Evolutionary conservation across 2,329 filamentous ascomycete genomes (phyloP).

Genomic region (Colletotrichum eleusines): DNA sequence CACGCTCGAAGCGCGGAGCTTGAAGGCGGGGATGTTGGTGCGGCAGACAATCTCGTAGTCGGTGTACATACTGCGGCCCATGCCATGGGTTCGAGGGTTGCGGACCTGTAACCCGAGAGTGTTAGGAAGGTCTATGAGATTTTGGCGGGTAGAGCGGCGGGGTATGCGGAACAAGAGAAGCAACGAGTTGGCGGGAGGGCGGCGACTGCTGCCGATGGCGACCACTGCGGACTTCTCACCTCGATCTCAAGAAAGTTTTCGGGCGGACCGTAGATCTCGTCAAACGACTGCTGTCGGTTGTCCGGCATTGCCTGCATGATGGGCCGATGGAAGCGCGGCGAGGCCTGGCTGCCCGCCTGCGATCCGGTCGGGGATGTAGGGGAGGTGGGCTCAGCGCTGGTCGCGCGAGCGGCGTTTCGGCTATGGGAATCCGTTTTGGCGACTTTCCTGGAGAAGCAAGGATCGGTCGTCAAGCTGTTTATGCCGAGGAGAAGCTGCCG

Average conservation of each 20-base stretch:
- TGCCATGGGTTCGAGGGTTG: conserved; percentile 93
- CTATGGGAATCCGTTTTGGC: conserved; percentile 59
- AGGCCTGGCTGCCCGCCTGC: conserved; percentile 43
- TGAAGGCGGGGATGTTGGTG: conserved; percentile 99
- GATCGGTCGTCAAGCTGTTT: background rate
- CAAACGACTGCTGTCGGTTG: conserved; percentile 91
- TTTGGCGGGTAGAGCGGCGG: background rate
- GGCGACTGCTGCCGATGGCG: background rate
- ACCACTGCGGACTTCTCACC: conserved; percentile 61
- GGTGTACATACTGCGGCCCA: conserved; percentile 96
- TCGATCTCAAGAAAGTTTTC: conserved; percentile 99
- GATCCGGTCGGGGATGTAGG: conserved; percentile 44
- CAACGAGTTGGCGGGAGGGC: conserved; percentile 3
- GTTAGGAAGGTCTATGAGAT: conserved; percentile 5
- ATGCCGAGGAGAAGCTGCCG: background rate
- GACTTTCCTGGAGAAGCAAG: conserved; percentile 43
- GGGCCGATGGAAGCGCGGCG: conserved; percentile 60
- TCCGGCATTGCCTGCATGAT: conserved; percentile 76
- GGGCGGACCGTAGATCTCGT: conserved; percentile 98
- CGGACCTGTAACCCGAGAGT: conserved; percentile 72
- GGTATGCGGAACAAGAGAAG: conserved; percentile 3
- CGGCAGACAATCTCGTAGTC: conserved; percentile 98
- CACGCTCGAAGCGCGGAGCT: conserved; percentile 88
- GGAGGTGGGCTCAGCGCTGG: conserved; percentile 46
- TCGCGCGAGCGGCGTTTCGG: conserved; percentile 52